Percentiles rank a stretch among this genome's conserved stretches.
Evolutionary conservation across 2,329 filamentous ascomycete species (phyloP).

Genomic region (Trichoderma aggressivum): DNA sequence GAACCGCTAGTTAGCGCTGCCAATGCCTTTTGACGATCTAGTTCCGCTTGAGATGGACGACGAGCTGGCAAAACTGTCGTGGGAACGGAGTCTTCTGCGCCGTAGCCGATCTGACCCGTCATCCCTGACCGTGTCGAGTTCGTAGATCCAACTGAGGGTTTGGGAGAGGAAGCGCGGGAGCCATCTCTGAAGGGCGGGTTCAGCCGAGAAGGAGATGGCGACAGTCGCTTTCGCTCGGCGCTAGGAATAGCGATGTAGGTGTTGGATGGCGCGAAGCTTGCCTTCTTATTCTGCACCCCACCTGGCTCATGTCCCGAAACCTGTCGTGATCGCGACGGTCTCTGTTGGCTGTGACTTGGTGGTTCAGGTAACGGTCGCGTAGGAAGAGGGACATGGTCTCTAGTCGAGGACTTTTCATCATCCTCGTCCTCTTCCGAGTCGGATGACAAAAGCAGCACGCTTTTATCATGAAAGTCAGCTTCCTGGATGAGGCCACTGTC

Average conservation of each 20-base stretch:
- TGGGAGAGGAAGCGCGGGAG: slow-evolving; percentile 26
- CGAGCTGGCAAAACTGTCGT: slow-evolving; percentile 37
- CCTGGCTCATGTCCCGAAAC: slow-evolving; percentile 22
- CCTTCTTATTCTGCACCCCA: slow-evolving; percentile 34
- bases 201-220: slow-evolving; percentile 20
- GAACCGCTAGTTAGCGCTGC: neutral
- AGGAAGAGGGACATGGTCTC: slow-evolving; percentile 26
- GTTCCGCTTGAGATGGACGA: slow-evolving; percentile 24
- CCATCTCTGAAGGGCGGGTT: slow-evolving; percentile 18
- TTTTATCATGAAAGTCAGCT: slow-evolving; percentile 52
- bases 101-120: slow-evolving; percentile 33
- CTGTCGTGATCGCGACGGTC: slow-evolving; percentile 25
- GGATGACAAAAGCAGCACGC: slow-evolving; percentile 55
- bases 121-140: slow-evolving; percentile 36
- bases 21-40: slow-evolving; percentile 23
- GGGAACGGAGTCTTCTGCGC: slow-evolving; percentile 39
- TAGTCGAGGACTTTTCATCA: slow-evolving; percentile 21
- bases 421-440: slow-evolving; percentile 54
- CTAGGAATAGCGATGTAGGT: slow-evolving; percentile 43
- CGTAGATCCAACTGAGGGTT: slow-evolving; percentile 37
- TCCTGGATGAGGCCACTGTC: slow-evolving; percentile 45
- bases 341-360: slow-evolving; percentile 8
- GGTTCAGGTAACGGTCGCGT: slow-evolving; percentile 27
- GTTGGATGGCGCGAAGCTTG: slow-evolving; percentile 40
- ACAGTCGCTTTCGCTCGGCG: slow-evolving; percentile 23